Evolutionary conservation across 2,329 filamentous ascomycete genomes (phyloP).

Genomic region (Hypoxylon sp.): DNA sequence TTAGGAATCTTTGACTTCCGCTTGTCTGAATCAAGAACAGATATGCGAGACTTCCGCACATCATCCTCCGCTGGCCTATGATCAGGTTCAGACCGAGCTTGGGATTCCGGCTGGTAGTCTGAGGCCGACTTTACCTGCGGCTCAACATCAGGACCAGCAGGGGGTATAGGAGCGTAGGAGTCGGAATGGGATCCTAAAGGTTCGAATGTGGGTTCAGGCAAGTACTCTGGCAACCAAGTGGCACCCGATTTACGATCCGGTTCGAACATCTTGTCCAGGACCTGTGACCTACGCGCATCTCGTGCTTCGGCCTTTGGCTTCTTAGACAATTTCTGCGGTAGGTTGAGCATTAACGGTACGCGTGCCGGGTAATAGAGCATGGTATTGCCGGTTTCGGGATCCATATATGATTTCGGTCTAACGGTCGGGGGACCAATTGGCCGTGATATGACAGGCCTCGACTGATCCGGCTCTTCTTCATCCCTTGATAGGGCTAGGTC

Average conservation of each 20-base stretch:
- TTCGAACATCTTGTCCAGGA: conserved; percentile 74
- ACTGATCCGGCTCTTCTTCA: conserved; percentile 42
- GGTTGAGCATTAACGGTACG: conserved; percentile 92
- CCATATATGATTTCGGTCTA: conserved; percentile 71
- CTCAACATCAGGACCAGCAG: conserved; percentile 24
- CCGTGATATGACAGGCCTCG: conserved; percentile 53
- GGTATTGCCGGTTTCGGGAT: conserved; percentile 77
- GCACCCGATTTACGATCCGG: conserved; percentile 55
- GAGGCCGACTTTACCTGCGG: conserved; percentile 9
- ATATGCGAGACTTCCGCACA: conserved; percentile 58
- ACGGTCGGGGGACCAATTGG: conserved; percentile 52
- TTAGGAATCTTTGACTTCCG: conserved; percentile 59
- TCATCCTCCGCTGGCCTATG: conserved; percentile 33
- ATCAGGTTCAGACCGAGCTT: conserved; percentile 26
- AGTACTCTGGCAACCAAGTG: conserved; percentile 53
- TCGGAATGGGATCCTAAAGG: conserved; percentile 50
- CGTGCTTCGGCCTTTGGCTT: conserved; percentile 74
- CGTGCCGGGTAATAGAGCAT: conserved; percentile 98
- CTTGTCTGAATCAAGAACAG: conserved; percentile 54
- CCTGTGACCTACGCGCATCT: conserved; percentile 80
- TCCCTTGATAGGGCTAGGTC: conserved; percentile 40
- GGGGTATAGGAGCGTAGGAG: conserved; percentile 26
- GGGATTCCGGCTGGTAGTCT: conserved; percentile 28
- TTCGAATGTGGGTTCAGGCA: conserved; percentile 52
- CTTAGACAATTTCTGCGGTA: conserved; percentile 89